A percentile compares a stretch with the other conserved stretches of the same genome.
These are phyloP conservation scores for Rosa lucieae DNA, from an alignment of 306 rosid genomes.

Conservation along the genomic window DNA sequence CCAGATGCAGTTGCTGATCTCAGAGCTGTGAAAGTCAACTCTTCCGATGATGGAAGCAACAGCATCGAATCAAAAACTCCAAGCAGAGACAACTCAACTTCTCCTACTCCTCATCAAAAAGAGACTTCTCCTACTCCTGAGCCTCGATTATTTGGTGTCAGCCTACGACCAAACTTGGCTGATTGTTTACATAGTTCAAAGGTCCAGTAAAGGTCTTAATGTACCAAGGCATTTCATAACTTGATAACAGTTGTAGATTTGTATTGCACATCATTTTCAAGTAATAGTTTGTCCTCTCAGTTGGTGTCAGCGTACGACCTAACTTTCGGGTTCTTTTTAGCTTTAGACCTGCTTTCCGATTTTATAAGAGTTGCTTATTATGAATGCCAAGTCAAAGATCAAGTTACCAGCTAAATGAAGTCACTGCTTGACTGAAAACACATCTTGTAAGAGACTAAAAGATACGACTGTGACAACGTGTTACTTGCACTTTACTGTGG, in stretches of 20 bases:
- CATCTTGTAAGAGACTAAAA: background rate
- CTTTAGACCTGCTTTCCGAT: background rate
- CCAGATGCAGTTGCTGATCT: constrained; percentile 27
- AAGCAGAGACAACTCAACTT: constrained; percentile 7
- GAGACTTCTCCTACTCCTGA: background rate
- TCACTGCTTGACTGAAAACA: background rate
- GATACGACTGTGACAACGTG: background rate
- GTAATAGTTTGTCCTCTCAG: background rate
- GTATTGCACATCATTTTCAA: background rate
- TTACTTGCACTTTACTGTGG: background rate
- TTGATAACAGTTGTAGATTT: background rate
- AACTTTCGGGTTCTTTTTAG: background rate
- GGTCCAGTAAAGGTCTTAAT: too few species aligned
- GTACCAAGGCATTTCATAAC: background rate
- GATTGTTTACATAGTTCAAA: background rate
- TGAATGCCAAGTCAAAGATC: background rate
- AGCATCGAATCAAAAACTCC: constrained; percentile 11
- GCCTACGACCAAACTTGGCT: background rate
- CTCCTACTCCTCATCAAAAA: background rate
- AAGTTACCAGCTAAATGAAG: background rate
- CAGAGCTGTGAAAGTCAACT: constrained; percentile 29
- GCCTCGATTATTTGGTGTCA: constrained; percentile 9
- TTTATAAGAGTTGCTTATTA: background rate
- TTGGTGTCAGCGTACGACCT: too few species aligned
- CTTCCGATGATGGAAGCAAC: constrained; percentile 2